These are phyloP conservation scores for Talaromyces amestolkiae DNA, from an alignment of 2,329 filamentous ascomycete species.

Conservation along the genomic window DNA sequence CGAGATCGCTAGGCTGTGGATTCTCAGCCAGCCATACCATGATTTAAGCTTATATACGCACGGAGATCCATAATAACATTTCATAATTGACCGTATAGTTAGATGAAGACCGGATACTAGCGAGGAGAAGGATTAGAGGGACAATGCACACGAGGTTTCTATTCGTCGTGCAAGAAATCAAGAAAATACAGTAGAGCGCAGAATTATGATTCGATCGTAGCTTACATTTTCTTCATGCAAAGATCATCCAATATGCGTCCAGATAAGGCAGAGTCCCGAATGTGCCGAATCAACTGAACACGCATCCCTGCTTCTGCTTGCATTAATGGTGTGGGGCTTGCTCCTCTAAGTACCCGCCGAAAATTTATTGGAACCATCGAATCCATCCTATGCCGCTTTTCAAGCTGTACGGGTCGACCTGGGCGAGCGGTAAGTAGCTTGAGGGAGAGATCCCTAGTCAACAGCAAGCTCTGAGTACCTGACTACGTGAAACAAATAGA, in stretches of 20 bases:
- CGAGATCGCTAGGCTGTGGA: not conserved
- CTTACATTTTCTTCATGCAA: not conserved
- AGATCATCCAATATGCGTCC: constrained; percentile 4
- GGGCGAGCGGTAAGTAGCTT: not conserved
- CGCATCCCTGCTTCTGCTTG: not conserved
- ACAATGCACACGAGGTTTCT: not conserved
- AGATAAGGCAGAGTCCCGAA: constrained; percentile 13
- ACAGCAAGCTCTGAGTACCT: not conserved
- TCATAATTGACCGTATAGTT: not conserved
- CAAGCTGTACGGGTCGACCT: not conserved
- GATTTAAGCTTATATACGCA: constrained; percentile 14
- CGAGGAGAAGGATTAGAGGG: not conserved
- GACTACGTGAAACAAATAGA: not conserved
- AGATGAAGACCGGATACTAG: not conserved
- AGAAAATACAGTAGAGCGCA: not conserved
- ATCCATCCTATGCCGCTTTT: not conserved
- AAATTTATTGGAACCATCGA: constrained; percentile 3
- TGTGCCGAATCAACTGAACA: not conserved
- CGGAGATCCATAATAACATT: not conserved
- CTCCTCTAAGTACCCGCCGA: not conserved
- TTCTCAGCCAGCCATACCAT: constrained; percentile 9
- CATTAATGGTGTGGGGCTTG: not conserved
- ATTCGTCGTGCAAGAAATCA: not conserved
- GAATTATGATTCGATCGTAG: not conserved
- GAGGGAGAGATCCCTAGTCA: not conserved